Evolutionary conservation across 768 basidiomycete species (phyloP), one percentile per base, ranked within the genome.

Genomic region (Agrocybe praecox): DNA sequence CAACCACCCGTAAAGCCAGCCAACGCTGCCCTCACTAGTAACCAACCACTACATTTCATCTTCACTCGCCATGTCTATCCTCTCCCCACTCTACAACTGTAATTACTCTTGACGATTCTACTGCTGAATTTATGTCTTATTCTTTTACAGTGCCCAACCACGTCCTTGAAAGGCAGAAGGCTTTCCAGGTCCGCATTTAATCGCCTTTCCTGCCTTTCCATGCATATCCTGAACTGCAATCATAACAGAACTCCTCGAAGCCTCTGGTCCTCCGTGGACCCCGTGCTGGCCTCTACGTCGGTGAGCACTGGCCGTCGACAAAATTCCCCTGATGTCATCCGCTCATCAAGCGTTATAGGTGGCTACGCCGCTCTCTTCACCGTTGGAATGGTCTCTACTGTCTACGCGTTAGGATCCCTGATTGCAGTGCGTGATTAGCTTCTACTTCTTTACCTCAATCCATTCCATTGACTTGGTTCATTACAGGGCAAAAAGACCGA

Each of bases 1-100:
- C 75, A 74, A 72, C 67, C 63, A 72, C 69, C 76, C 71, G 76
- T 64, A 65, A 63, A 49, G 48, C 47, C 53, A 43, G 47, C 57
- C 46, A 52, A 53, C 57, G 34, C 36, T 47, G 2, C 17, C 46
- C 48, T 48, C 52, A 51, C 55, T 24, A 60, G 54, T n/a, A n/a
- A 29, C 26, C 64, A 57, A 58, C 56, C 61, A 62, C 36, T 40
- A 40, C 51, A 62, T 55, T 60, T 63, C 70, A 55, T 61, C 57
- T 62, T 65, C 65, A 57, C 61, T 57, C 67, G 64, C 61, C 52
- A 87, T 88, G 79, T 67, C 69, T 47, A 48, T 78, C 66, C 75
- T 88, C 68, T 77, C 78, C 70, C 78, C 81, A 45, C 78, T 91
- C 63, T 84, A 87, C 69, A 80, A 87, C 76, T 82, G 89, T 90